Evolutionary conservation across 2,329 filamentous ascomycete species (phyloP), one percentile per base, ranked within the genome.

Genomic region (Fusarium nodosum): DNA sequence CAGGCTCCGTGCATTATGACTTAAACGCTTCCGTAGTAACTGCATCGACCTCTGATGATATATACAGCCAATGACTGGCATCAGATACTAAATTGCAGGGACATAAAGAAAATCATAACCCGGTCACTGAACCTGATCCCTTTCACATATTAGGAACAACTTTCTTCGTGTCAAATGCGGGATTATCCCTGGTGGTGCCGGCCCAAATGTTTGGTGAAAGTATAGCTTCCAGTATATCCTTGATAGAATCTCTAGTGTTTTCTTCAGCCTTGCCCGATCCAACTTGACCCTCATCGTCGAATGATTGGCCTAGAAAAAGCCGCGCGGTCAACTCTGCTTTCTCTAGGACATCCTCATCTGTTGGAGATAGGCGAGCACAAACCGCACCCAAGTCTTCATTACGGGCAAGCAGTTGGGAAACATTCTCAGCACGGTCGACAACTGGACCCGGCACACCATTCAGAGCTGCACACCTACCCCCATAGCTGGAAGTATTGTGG

Each of bases 381-480:
- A 89, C 87, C 31, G 88, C 85, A 8, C 91, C 87, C 3, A 98
- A 82, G 77, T 97, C 92, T 74, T 95, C 91, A 9, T 93, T 92
- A 52, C 85, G 87, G 18, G 88, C 87, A 34, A 91, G 83, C 18
- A 96, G 82, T 9, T 88, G 78, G 24, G 91, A 88, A 36, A 99
- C 84, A 10, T 90, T 86, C 68, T 93, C 90, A 0, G 95, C 94
- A 57, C 94, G 88, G 18, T 90, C 82, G 9, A 97, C 86, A 12
- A 98, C 87, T 7, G 86, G 84, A 20, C 80, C 75, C 31, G 93
- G 90, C 16, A 99, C 89, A 2, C 94, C 94, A 73, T 97, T 97
- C 78, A 97, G 87, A 5, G 90, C 89, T 30, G 96, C 96, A 76
- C 96, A 98, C 79, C 87, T 86, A 30, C 90, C 92, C 1, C 96